Evolutionary conservation across 306 rosid genomes (phyloP).

Genomic region (Phaseolus lunatus): DNA sequence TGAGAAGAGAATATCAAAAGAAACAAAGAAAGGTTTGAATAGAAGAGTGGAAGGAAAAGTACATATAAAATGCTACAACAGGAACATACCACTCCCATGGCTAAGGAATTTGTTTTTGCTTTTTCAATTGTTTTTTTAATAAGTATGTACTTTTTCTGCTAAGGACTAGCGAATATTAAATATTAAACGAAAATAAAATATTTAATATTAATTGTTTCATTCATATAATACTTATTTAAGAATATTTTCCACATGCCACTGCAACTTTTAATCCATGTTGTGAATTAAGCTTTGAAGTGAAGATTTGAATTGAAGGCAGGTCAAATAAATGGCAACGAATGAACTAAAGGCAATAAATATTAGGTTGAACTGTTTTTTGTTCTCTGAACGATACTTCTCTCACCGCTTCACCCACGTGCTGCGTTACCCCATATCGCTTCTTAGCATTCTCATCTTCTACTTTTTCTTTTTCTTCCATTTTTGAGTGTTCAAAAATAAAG

Average conservation of each 20-base stretch:
- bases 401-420: conserved; percentile 61
- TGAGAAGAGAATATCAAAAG: background rate
- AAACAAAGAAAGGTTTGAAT: background rate
- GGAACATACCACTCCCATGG: conserved; percentile 3
- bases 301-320: background rate
- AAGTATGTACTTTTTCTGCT: no score
- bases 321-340: conserved; percentile 13
- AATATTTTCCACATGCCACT: conserved; percentile 6
- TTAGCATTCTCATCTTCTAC: background rate
- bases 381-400: conserved; percentile 5
- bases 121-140: background rate
- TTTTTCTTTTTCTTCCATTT: no score
- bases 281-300: background rate
- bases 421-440: background rate
- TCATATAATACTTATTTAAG: background rate
- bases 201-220: background rate
- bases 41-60: background rate
- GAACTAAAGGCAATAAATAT: background rate
- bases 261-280: conserved; percentile 11
- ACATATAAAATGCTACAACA: background rate
- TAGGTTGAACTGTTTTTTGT: conserved; percentile 28
- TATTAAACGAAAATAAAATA: background rate
- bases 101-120: conserved; percentile 1
- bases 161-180: no score
- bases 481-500: no score